Percentiles rank a stretch among this genome's conserved stretches.
These are phyloP conservation scores for Nitzschia sp. DNA, from an alignment of 108 stramenopile species.

Conservation along the genomic window DNA sequence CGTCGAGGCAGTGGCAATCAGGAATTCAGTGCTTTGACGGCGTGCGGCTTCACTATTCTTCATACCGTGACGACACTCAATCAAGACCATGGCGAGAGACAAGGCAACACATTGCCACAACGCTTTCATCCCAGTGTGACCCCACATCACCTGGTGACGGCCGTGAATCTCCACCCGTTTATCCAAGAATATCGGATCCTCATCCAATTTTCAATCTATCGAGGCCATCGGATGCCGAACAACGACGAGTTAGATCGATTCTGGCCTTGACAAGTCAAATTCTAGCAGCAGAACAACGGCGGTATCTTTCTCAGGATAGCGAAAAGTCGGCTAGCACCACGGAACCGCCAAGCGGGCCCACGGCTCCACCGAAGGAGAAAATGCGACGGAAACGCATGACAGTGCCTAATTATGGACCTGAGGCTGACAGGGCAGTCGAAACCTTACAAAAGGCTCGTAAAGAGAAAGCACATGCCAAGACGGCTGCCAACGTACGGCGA, in stretches of 20 bases:
- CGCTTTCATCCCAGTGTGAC: no score
- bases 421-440: slow-evolving; percentile 30
- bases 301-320: neutral
- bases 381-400: slow-evolving; percentile 5
- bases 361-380: neutral
- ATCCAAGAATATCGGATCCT: no score
- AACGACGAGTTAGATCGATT: neutral
- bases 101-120: no score
- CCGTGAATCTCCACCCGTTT: no score
- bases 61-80: no score
- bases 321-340: neutral
- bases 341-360: neutral
- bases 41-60: no score
- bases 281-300: slow-evolving; percentile 1
- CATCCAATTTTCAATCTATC: no score
- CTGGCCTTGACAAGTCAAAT: slow-evolving; percentile 5
- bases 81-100: no score
- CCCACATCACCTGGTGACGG: no score
- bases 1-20: no score
- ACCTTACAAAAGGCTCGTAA: slow-evolving; percentile 36
- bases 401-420: slow-evolving; percentile 39
- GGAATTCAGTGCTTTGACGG: no score
- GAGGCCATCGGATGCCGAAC: neutral
- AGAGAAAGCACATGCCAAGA: slow-evolving; percentile 48
- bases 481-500: slow-evolving; percentile 62